phyloP scores from a whole-genome alignment of 768 basidiomycete genomes.

The Mycena amicta region DNA sequence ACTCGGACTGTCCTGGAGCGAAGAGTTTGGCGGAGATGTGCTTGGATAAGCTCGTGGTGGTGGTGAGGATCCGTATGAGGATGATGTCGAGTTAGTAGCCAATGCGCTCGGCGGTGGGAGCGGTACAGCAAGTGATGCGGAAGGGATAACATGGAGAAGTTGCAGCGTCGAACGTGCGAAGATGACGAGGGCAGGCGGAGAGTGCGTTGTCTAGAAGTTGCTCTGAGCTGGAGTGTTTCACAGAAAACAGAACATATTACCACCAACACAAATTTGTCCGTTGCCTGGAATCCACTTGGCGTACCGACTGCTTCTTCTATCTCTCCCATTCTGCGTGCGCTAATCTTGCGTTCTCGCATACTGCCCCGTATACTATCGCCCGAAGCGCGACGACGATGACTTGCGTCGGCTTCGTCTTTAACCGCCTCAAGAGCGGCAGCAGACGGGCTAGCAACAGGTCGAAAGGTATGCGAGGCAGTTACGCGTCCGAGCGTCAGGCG shows the following conservation, averaged over 20 bases:
- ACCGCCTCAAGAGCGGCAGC: slow-evolving; percentile 25
- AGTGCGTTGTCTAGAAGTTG: slow-evolving; percentile 11
- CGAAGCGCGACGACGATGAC: slow-evolving; percentile 13
- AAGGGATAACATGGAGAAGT: slow-evolving; percentile 21
- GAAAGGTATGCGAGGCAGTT: neutral
- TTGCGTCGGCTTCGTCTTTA: slow-evolving; percentile 15
- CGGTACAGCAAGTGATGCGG: slow-evolving; percentile 14
- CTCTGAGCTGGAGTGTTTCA: neutral
- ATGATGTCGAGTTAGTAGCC: slow-evolving; percentile 8
- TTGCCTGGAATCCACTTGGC: slow-evolving; percentile 12
- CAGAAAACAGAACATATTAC: neutral
- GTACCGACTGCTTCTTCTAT: neutral
- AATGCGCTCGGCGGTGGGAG: slow-evolving; percentile 1
- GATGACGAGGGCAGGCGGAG: slow-evolving; percentile 15
- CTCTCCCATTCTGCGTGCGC: slow-evolving; percentile 1
- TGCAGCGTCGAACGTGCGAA: slow-evolving; percentile 8
- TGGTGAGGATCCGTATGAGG: slow-evolving; percentile 8
- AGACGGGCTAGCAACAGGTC: slow-evolving; percentile 43
- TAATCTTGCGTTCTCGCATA: slow-evolving; percentile 17
- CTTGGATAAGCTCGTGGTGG: slow-evolving; percentile 7
- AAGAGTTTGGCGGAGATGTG: no score
- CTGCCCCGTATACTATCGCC: slow-evolving; percentile 17
- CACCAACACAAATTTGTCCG: slow-evolving; percentile 7
- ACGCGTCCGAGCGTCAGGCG: neutral
- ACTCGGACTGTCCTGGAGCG: neutral